phyloP scores from a whole-genome alignment of 176 grass and related monocot species.

The Calamus simplicifolius region DNA sequence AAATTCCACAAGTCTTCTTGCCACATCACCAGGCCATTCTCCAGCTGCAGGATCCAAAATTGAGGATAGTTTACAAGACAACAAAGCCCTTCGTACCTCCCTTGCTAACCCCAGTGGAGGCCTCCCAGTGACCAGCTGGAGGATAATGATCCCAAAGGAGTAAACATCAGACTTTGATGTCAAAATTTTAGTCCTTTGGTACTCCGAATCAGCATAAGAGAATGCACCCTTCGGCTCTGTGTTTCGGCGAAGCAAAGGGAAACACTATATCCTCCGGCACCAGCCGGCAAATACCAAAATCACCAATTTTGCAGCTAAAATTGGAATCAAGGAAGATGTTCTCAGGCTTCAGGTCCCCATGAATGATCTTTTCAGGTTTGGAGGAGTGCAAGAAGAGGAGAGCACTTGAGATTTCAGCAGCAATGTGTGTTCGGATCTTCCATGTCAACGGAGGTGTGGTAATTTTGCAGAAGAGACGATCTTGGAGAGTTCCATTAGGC shows the following conservation, averaged over 20 bases:
- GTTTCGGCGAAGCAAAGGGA: conserved; percentile 4
- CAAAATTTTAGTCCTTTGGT: conserved; percentile 23
- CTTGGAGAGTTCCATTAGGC: conserved; percentile 53
- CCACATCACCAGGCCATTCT: conserved; percentile 57
- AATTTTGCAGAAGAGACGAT: conserved; percentile 31
- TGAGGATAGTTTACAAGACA: conserved; percentile 31
- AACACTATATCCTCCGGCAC: conserved; percentile 11
- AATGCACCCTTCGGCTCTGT: conserved; percentile 21
- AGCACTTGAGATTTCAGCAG: conserved; percentile 48
- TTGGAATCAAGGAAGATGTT: conserved; percentile 60
- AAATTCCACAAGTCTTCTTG: conserved; percentile 47
- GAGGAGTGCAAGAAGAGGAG: conserved; percentile 58
- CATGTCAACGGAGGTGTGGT: conserved; percentile 30
- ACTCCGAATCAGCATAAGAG: conserved; percentile 37
- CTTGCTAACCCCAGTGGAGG: conserved; percentile 25
- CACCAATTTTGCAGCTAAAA: conserved; percentile 51
- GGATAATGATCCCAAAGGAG: conserved; percentile 65
- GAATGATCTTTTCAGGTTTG: conserved; percentile 65
- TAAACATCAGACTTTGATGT: conserved; percentile 47
- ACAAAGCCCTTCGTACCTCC: conserved; percentile 48
- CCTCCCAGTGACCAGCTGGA: conserved; percentile 66
- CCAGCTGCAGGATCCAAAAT: conserved; percentile 57
- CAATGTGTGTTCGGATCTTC: conserved; percentile 47
- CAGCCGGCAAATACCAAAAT: conserved; percentile 42
- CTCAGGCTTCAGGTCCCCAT: conserved; percentile 63